A percentile compares a stretch with the other conserved stretches of the same genome.
phyloP scores from a whole-genome alignment of 2,329 filamentous ascomycete species.

The Domatiomyces catenatus region DNA sequence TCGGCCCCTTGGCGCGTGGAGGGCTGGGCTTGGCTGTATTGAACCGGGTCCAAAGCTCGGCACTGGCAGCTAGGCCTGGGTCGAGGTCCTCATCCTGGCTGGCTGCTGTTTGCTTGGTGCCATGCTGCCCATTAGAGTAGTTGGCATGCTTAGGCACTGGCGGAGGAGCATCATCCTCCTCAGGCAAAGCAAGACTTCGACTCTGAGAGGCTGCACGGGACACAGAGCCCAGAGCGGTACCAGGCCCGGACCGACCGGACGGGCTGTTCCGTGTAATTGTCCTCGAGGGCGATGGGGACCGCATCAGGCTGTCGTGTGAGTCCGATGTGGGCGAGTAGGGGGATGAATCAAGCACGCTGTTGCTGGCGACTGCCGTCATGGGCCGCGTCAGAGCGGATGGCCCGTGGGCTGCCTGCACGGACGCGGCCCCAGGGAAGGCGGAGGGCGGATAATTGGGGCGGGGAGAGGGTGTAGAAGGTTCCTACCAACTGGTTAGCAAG shows the following conservation, averaged over 20 bases:
- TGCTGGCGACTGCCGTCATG: conserved; percentile 29
- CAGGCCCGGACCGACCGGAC: neutral
- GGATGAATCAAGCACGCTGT: conserved; percentile 31
- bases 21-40: conserved; percentile 25
- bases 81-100: conserved; percentile 14
- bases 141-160: neutral
- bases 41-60: conserved; percentile 31
- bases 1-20: conserved; percentile 23
- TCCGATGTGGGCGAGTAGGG: conserved; percentile 39
- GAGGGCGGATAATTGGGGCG: conserved; percentile 8
- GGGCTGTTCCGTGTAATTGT: conserved; percentile 18
- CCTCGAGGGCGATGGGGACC: conserved; percentile 22
- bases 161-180: neutral
- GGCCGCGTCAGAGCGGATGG: conserved; percentile 22
- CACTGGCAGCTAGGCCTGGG: conserved; percentile 27
- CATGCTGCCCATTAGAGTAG: neutral
- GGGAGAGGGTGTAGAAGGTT: conserved; percentile 3
- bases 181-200: neutral
- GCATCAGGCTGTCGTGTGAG: conserved; percentile 36
- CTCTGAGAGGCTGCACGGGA: neutral
- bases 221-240: neutral
- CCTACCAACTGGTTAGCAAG: neutral
- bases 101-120: too few species aligned
- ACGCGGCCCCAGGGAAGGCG: conserved; percentile 5
- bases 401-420: conserved; percentile 4